Percentiles rank a stretch among this genome's conserved stretches.
Conservation (phyloP, 2,329 filamentous ascomycete species). For the Pseudogymnoascus verrucosus region DNA sequence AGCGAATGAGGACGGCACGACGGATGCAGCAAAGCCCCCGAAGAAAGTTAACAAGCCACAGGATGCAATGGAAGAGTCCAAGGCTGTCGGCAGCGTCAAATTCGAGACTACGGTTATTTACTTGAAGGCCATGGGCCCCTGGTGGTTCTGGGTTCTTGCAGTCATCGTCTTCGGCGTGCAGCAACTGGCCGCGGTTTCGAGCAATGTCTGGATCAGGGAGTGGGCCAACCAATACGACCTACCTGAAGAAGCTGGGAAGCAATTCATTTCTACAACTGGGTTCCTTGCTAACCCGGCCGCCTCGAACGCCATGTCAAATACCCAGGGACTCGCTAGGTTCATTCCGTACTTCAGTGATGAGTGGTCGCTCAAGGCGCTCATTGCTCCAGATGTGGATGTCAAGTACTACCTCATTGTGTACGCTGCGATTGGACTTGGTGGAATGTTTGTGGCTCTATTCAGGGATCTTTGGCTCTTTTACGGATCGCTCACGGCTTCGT, state of each 20-base stretch:
- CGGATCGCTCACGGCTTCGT: conserved; percentile 82
- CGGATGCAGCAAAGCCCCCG: conserved; percentile 23
- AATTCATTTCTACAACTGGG: conserved; percentile 13
- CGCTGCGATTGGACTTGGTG: conserved; percentile 67
- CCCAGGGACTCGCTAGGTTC: conserved; percentile 21
- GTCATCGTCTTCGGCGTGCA: conserved; percentile 69
- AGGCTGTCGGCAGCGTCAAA: conserved; percentile 80
- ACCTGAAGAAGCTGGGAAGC: conserved; percentile 28
- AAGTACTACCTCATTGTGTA: conserved; percentile 80
- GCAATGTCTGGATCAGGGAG: conserved; percentile 87
- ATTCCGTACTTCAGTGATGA: conserved; percentile 27
- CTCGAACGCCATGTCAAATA: conserved; percentile 18
- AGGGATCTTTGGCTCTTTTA: conserved; percentile 87
- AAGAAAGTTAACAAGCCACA: conserved; percentile 33
- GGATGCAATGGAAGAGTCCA: conserved; percentile 62
- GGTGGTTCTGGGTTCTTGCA: conserved; percentile 87
- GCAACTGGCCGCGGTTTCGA: conserved; percentile 77
- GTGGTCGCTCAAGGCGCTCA: conserved; percentile 23
- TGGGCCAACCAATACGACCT: conserved; percentile 85
- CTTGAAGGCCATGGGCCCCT: conserved; percentile 82
- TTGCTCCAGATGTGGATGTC: conserved; percentile 58
- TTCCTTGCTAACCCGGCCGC: conserved; percentile 25
- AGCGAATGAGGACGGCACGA: conserved; percentile 38
- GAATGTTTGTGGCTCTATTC: conserved; percentile 72
- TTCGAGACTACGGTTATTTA: conserved; percentile 81